Conservation (phyloP, 1,139 yeast genomes). For the Kurtzmaniella quercitrusa region DNA sequence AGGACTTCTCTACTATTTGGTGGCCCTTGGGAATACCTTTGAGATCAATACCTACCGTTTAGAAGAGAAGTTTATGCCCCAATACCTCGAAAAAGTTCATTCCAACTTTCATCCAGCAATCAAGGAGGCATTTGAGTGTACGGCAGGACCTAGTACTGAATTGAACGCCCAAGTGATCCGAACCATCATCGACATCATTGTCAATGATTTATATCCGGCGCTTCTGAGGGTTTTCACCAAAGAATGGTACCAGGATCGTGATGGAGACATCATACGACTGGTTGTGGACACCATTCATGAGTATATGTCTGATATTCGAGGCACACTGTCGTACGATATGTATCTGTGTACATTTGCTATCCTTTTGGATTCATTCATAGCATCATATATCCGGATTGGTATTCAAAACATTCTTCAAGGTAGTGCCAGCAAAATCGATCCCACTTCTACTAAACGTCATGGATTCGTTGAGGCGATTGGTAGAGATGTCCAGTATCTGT, state of each 20-base stretch:
- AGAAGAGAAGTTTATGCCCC: constrained; percentile 68
- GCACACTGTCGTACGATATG: constrained; percentile 43
- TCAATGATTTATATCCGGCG: constrained; percentile 58
- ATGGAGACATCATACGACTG: constrained; percentile 47
- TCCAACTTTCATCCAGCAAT: constrained; percentile 57
- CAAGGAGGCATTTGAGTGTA: constrained; percentile 53
- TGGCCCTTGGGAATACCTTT: constrained; percentile 79
- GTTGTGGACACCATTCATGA: constrained; percentile 73
- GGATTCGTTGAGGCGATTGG: constrained; percentile 38
- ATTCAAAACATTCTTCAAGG: constrained; percentile 45
- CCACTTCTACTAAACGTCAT: constrained; percentile 46
- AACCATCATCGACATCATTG: constrained; percentile 61
- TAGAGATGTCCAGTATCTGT: constrained; percentile 65
- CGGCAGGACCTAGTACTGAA: constrained; percentile 72
- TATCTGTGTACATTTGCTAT: constrained; percentile 43
- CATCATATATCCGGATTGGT: constrained; percentile 43
- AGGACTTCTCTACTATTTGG: constrained; percentile 75
- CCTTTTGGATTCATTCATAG: constrained; percentile 39
- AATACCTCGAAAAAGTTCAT: constrained; percentile 63
- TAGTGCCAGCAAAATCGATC: constrained; percentile 53
- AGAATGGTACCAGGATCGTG: constrained; percentile 44
- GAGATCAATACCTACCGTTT: constrained; percentile 83
- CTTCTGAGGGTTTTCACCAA: constrained; percentile 38
- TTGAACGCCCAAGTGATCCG: constrained; percentile 67
- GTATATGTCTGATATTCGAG: constrained; percentile 62